phyloP scores from a whole-genome alignment of 2,329 filamentous ascomycete genomes.

The Arthrobotrys entomopaga region DNA sequence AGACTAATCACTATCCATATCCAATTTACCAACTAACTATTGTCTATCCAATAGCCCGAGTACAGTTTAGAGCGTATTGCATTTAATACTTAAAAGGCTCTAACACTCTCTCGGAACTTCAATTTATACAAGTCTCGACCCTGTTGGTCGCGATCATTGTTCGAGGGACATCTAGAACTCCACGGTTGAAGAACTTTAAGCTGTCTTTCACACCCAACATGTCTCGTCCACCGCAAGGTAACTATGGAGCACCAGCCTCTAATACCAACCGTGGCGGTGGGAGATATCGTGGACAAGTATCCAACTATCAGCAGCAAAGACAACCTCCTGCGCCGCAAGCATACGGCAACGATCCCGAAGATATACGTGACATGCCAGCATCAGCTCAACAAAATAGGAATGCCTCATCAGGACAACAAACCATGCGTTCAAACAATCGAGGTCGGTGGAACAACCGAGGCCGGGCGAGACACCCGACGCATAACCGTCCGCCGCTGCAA shows the following conservation, averaged over 20 bases:
- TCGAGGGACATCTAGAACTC: not conserved
- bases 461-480: not conserved
- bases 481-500: constrained; percentile 24
- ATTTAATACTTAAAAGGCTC: no score
- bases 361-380: constrained; percentile 9
- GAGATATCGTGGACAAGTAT: no score
- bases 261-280: constrained; percentile 5
- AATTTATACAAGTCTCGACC: no score
- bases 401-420: not conserved
- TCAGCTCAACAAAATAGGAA: not conserved
- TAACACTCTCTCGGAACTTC: no score
- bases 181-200: not conserved
- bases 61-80: no score
- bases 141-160: not conserved
- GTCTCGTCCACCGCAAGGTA: constrained; percentile 10
- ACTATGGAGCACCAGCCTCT: constrained; percentile 5
- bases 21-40: no score
- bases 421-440: not conserved
- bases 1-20: no score
- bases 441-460: constrained; percentile 1
- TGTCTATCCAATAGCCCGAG: no score
- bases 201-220: constrained; percentile 21
- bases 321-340: constrained; percentile 1
- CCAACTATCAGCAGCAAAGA: not conserved
- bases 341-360: constrained; percentile 25